A percentile compares a stretch with the other conserved stretches of the same genome.
These are phyloP conservation scores for Starmerella apicola DNA, from an alignment of 805 yeast species.

Conservation along the genomic window DNA sequence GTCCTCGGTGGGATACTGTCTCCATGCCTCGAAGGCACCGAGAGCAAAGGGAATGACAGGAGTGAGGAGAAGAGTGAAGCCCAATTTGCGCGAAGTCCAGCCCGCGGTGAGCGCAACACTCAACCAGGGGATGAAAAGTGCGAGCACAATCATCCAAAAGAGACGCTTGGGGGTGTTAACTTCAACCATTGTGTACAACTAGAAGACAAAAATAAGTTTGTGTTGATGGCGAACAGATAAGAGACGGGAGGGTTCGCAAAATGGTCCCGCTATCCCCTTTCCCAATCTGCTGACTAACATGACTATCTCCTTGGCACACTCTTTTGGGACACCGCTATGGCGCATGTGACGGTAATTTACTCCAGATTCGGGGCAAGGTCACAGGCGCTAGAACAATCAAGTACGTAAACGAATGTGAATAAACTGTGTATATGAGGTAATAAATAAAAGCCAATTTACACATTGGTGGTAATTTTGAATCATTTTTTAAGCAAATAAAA, in stretches of 20 bases:
- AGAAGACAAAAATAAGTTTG: neutral
- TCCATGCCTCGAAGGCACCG: neutral
- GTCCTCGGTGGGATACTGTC: slow-evolving; percentile 24
- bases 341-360: too few species aligned
- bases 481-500: too few species aligned
- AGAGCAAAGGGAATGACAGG: neutral
- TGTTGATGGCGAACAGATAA: neutral
- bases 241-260: neutral
- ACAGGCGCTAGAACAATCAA: too few species aligned
- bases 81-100: neutral
- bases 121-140: slow-evolving; percentile 4
- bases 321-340: too few species aligned
- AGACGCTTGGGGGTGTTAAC: slow-evolving; percentile 1
- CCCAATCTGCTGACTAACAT: too few species aligned
- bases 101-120: slow-evolving; percentile 2
- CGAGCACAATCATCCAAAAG: slow-evolving; percentile 3
- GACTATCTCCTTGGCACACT: too few species aligned
- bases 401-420: too few species aligned
- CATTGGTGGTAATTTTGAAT: too few species aligned
- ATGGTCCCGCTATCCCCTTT: too few species aligned
- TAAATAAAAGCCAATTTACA: too few species aligned
- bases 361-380: too few species aligned
- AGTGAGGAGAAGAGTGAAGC: neutral
- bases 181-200: neutral
- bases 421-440: too few species aligned